Evolutionary conservation across 306 rosid genomes (phyloP), one percentile per base, ranked within the genome.

Genomic region (Canavalia ensiformis): DNA sequence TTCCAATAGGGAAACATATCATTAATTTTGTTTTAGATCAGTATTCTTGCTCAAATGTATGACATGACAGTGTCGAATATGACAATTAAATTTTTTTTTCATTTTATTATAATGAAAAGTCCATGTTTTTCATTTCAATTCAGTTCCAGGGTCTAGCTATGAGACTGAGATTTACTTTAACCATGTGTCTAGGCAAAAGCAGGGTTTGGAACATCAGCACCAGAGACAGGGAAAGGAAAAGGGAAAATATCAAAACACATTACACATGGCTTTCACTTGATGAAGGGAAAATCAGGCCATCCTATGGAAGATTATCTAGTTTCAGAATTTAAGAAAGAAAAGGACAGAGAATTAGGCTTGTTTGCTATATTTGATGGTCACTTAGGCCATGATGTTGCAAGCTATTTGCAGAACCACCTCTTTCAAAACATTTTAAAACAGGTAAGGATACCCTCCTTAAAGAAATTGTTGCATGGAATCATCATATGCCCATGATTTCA

Each of bases 281-380:
- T 85, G 71, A 90, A 90, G 87, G 94, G 97, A 44, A 92, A 92
- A 82, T 78, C 94, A 5, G 81, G 63, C 4, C 97, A 92, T 54
- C 88, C 89, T 5, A 92, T 90, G 97, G 94, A 92, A 84, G 94
- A 92, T 68, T 90, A 84, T 52, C 55, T 85, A 42, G 94, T 92
- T 55, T 80, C 97, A 29, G 87, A 85, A 72, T 87, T 87, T 81
- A 90, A 85, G 89, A 85, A 79, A 80, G 78, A 82, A 35, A 78
- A 78, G 8, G 89, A 90, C 39, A 74, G 76, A 7, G 89, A 87
- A 11, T 76, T 91, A 67, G 97, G 97, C 31, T 82, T 91, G 37
- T 90, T 91, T 81, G 97, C 97, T 5, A 91, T 91, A 64, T 91
- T 91, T 35, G 97, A 91, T 76, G 94, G 94, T 45, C 97, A 91